These are phyloP conservation scores for Eutrema heterophyllum DNA, from an alignment of 345 rosid species.

Conservation along the genomic window DNA sequence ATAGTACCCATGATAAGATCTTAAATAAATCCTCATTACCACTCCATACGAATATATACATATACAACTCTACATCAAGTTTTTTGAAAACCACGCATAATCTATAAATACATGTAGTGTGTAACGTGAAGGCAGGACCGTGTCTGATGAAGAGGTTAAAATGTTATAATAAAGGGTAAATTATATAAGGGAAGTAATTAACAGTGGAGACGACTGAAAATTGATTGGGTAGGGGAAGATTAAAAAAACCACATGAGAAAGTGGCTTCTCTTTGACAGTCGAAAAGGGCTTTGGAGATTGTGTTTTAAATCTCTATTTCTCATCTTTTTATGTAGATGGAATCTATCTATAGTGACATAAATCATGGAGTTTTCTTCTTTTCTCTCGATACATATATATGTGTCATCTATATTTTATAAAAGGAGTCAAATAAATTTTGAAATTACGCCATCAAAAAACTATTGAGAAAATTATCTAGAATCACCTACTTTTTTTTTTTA, in stretches of 20 bases:
- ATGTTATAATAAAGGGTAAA: background rate
- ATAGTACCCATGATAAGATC: background rate
- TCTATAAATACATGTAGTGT: background rate
- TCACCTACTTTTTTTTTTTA: no score
- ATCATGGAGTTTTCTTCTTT: constrained; percentile 19
- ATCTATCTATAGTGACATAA: constrained; percentile 23
- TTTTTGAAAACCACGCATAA: background rate
- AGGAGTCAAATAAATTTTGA: background rate
- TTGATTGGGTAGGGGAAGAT: constrained; percentile 30
- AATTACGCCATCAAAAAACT: background rate
- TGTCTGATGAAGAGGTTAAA: constrained; percentile 22
- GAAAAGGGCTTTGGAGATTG: background rate
- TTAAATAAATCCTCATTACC: background rate
- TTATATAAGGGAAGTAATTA: background rate
- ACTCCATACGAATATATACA: background rate
- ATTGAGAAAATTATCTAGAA: no score
- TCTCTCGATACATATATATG: background rate
- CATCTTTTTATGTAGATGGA: background rate
- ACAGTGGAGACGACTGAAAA: constrained; percentile 20
- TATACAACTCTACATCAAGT: background rate
- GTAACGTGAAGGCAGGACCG: constrained; percentile 44
- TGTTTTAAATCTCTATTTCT: background rate
- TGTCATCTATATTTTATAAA: background rate
- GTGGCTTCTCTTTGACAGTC: constrained; percentile 34
- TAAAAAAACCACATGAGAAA: constrained; percentile 32